A percentile compares a stretch with the other conserved stretches of the same genome.
phyloP scores from a whole-genome alignment of 1,139 yeast species.

The Debaryomyces sp. region DNA sequence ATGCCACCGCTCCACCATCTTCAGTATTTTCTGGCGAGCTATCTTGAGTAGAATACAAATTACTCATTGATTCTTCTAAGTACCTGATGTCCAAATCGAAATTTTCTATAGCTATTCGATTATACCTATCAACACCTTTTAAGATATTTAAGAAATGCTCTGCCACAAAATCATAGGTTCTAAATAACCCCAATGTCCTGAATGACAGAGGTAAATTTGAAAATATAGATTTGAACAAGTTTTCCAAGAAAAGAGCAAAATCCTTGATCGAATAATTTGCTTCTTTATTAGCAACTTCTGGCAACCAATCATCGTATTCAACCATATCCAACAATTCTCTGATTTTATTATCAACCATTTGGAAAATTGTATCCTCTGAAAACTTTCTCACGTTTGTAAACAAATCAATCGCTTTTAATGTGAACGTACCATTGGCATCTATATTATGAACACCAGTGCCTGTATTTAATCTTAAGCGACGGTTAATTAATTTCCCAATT shows the following conservation, averaged over 20 bases:
- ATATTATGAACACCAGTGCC: conserved; percentile 49
- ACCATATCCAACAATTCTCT: conserved; percentile 81
- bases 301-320: conserved; percentile 79
- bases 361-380: conserved; percentile 82
- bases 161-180: conserved; percentile 86
- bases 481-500: conserved; percentile 50
- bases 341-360: conserved; percentile 77
- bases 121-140: conserved; percentile 47
- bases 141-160: conserved; percentile 67
- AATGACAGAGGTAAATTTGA: conserved; percentile 79
- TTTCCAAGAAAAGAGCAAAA: conserved; percentile 84
- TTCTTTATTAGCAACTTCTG: conserved; percentile 47
- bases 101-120: conserved; percentile 43
- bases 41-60: conserved; percentile 26
- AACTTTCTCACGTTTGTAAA: conserved; percentile 66
- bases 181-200: conserved; percentile 75
- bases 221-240: conserved; percentile 85
- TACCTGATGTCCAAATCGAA: conserved; percentile 47
- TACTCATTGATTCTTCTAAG: conserved; percentile 44
- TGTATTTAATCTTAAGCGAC: conserved; percentile 53
- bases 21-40: conserved; percentile 19
- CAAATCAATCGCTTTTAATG: conserved; percentile 44
- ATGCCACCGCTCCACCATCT: conserved; percentile 39
- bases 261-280: conserved; percentile 82
- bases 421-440: conserved; percentile 42